phyloP scores from a whole-genome alignment of 257 asterid species.

The Buddleja alternifolia region DNA sequence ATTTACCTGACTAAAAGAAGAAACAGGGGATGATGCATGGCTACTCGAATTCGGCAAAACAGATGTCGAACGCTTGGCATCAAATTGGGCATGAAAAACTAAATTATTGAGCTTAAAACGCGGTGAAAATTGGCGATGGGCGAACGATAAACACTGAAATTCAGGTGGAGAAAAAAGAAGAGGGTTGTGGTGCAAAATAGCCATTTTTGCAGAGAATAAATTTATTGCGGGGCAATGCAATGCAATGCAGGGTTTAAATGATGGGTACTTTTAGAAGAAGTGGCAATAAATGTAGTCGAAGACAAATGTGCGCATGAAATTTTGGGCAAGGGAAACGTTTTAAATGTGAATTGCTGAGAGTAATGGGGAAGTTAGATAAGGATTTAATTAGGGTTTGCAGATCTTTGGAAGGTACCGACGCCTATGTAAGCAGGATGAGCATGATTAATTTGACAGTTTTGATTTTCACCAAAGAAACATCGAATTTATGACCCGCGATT shows the following conservation, averaged over 20 bases:
- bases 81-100: slow-evolving; percentile 4
- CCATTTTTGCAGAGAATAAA: slow-evolving; percentile 28
- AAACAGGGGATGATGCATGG: slow-evolving; percentile 37
- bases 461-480: too few species aligned
- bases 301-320: neutral
- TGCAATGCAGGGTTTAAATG: slow-evolving; percentile 8
- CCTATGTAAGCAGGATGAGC: neutral
- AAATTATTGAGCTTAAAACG: slow-evolving; percentile 23
- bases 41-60: slow-evolving; percentile 35
- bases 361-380: too few species aligned
- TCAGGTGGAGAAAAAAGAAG: slow-evolving; percentile 33
- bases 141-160: slow-evolving; percentile 20
- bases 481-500: too few species aligned
- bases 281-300: slow-evolving; percentile 22
- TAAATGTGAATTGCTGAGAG: neutral
- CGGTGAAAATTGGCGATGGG: slow-evolving; percentile 23
- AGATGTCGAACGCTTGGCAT: slow-evolving; percentile 34
- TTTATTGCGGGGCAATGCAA: neutral
- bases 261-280: neutral
- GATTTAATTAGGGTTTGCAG: slow-evolving; percentile 34
- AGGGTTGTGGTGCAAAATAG: slow-evolving; percentile 26
- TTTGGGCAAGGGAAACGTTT: too few species aligned
- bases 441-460: neutral
- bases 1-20: slow-evolving; percentile 52
- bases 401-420: slow-evolving; percentile 2